These are phyloP conservation scores for Amphibolis antarctica DNA, from an alignment of 106 monocot species.

Conservation along the genomic window DNA sequence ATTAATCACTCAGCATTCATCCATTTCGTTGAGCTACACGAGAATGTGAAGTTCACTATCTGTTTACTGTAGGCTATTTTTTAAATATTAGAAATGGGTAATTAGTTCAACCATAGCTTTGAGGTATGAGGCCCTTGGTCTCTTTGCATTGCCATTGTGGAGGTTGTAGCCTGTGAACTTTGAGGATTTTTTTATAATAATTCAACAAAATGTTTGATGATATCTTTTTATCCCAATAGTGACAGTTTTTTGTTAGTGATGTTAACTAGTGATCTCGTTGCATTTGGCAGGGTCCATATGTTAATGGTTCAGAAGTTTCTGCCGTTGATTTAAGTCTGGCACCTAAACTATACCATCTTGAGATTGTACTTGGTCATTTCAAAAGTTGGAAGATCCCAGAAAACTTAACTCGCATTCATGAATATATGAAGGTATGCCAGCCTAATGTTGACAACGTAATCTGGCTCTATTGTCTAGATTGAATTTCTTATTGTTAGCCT, in stretches of 20 bases:
- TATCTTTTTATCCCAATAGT: too few relatives aligned
- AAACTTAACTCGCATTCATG: conserved; percentile 39
- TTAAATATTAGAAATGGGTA: not conserved
- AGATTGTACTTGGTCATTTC: conserved; percentile 71
- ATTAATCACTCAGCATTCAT: not conserved
- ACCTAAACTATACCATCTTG: conserved; percentile 79
- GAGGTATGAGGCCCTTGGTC: too few relatives aligned
- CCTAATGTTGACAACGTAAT: not conserved
- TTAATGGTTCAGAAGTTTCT: conserved; percentile 53
- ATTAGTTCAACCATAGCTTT: not conserved
- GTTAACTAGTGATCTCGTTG: not conserved
- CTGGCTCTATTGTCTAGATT: not conserved
- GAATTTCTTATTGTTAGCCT: not conserved
- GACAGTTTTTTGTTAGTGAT: not conserved
- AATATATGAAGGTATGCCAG: conserved; percentile 51
- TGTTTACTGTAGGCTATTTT: too few relatives aligned
- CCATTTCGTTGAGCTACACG: not conserved
- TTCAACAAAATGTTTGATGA: too few relatives aligned
- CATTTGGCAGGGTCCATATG: conserved; percentile 67
- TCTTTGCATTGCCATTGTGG: too few relatives aligned
- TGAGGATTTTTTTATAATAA: too few relatives aligned
- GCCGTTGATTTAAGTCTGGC: conserved; percentile 73
- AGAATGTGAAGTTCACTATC: not conserved
- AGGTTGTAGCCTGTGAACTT: too few relatives aligned
- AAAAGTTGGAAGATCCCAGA: conserved; percentile 89